phyloP scores from a whole-genome alignment of 345 rosid genomes.

The Firmiana major region DNA sequence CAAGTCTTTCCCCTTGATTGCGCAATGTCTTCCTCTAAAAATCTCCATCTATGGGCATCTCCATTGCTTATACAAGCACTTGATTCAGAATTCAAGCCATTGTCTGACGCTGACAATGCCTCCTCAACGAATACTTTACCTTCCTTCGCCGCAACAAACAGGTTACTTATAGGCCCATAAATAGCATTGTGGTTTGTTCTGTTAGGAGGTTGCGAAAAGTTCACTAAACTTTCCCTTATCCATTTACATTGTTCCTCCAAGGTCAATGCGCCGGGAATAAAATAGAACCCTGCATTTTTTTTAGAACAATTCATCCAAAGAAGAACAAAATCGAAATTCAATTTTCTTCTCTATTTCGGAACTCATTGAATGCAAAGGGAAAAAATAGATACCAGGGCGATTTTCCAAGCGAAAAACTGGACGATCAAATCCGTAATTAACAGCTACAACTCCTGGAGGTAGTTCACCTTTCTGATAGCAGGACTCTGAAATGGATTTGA shows the following conservation, averaged over 20 bases:
- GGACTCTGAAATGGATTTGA: conserved; percentile 42
- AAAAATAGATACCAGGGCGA: conserved; percentile 51
- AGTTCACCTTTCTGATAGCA: conserved; percentile 38
- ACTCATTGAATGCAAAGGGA: neutral
- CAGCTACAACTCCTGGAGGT: conserved; percentile 43
- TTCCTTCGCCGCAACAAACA: conserved; percentile 53
- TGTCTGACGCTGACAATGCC: conserved; percentile 8
- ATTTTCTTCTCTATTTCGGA: neutral
- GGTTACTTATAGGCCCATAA: conserved; percentile 66
- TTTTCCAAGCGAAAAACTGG: conserved; percentile 58
- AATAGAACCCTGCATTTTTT: conserved; percentile 62
- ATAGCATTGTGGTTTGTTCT: conserved; percentile 85
- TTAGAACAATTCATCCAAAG: neutral
- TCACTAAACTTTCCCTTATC: conserved; percentile 71
- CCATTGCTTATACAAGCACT: conserved; percentile 26
- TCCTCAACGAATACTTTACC: conserved; percentile 54
- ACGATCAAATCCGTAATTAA: conserved; percentile 27
- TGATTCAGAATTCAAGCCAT: conserved; percentile 24
- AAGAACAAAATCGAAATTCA: neutral
- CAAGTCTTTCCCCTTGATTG: conserved; percentile 29
- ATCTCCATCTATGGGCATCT: conserved; percentile 46
- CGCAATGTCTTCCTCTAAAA: conserved; percentile 37
- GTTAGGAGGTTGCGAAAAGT: conserved; percentile 83
- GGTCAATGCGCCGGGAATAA: conserved; percentile 66
- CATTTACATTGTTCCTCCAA: conserved; percentile 79